phyloP scores from a whole-genome alignment of 805 yeast species.

The Hyphopichia homilentoma region DNA sequence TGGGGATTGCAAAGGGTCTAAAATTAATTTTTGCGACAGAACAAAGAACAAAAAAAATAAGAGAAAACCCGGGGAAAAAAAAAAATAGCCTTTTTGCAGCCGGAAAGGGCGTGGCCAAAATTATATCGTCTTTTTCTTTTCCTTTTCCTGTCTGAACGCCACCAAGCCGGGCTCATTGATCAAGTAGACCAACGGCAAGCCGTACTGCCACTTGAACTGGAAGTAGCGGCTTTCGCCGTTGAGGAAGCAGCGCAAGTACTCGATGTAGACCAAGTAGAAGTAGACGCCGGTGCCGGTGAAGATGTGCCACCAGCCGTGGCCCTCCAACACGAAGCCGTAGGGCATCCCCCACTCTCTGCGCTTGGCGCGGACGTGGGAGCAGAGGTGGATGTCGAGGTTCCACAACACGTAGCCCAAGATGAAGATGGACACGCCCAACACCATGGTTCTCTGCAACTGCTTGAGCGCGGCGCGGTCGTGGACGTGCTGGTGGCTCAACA shows the following conservation, averaged over 20 bases:
- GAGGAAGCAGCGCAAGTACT: slow-evolving; percentile 68
- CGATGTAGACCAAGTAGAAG: slow-evolving; percentile 74
- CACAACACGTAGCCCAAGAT: slow-evolving; percentile 75
- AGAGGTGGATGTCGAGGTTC: slow-evolving; percentile 85
- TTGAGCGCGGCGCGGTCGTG: slow-evolving; percentile 41
- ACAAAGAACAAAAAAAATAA: too few species aligned
- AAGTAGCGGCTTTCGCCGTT: slow-evolving; percentile 54
- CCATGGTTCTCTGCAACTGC: slow-evolving; percentile 54
- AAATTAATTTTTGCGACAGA: too few species aligned
- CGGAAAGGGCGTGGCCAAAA: too few species aligned
- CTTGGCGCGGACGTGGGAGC: slow-evolving; percentile 51
- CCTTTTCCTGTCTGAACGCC: too few species aligned
- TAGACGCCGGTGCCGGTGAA: slow-evolving; percentile 86
- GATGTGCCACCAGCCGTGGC: slow-evolving; percentile 98
- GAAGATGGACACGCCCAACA: slow-evolving; percentile 59
- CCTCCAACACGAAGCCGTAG: slow-evolving; percentile 78
- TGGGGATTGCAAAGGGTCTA: too few species aligned
- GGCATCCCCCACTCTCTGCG: slow-evolving; percentile 77
- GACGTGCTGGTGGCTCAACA: slow-evolving; percentile 51
- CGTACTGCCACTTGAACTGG: slow-evolving; percentile 54
- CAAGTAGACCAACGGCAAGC: slow-evolving; percentile 49
- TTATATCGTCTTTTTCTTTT: too few species aligned
- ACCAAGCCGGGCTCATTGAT: slow-evolving; percentile 23
- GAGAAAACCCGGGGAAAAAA: too few species aligned
- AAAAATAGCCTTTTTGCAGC: too few species aligned